Evolutionary conservation across 306 rosid species (phyloP).

Genomic region (Potentilla sterilis): DNA sequence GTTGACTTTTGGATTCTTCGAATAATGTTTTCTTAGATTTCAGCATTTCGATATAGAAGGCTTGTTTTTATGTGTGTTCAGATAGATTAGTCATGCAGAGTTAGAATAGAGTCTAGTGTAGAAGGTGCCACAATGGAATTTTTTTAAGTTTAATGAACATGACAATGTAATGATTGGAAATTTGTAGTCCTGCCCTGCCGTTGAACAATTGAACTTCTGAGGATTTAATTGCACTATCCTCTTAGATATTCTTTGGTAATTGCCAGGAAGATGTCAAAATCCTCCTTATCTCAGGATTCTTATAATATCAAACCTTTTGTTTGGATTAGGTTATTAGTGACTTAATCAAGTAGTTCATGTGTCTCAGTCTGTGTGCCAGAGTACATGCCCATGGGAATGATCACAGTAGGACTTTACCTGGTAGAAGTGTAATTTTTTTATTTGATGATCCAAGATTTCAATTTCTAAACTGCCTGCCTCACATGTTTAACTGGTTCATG

Average conservation of each 20-base stretch:
- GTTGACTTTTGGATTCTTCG: background rate
- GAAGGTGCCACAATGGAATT: background rate
- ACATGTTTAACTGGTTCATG: background rate
- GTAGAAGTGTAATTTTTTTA: background rate
- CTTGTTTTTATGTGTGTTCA: background rate
- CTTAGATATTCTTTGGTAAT: background rate
- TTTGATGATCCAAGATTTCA: background rate
- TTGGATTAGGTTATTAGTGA: background rate
- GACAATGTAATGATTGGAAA: background rate
- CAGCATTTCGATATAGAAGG: background rate
- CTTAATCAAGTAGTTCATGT: background rate
- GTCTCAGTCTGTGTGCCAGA: background rate
- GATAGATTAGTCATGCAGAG: background rate
- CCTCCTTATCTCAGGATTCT: background rate
- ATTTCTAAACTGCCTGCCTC: background rate
- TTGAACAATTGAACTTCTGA: background rate
- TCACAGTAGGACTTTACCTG: background rate
- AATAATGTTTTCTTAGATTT: background rate
- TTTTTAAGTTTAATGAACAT: background rate
- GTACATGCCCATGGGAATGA: background rate
- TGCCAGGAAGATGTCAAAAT: background rate
- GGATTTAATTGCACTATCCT: background rate
- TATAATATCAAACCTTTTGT: background rate
- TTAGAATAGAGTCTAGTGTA: background rate
- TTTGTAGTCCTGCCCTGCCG: background rate